Conservation (phyloP, 192 early-diverging fungal species). For the Chytriomyces sp. region DNA sequence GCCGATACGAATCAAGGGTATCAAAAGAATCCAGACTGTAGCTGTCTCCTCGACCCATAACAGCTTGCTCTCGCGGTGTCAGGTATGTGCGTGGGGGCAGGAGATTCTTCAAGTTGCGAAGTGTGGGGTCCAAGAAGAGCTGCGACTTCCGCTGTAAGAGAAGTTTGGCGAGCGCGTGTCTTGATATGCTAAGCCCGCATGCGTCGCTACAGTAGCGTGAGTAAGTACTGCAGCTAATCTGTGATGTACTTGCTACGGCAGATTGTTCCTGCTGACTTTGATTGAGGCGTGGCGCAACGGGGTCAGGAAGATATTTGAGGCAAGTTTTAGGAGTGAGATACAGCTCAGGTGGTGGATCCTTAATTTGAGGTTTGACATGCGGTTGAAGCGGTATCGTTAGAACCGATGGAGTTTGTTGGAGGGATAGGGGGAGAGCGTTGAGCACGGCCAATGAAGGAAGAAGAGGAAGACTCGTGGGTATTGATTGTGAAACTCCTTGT, state of each 20-base stretch:
- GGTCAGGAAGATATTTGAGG: constrained; percentile 28
- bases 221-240: not conserved
- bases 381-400: not conserved
- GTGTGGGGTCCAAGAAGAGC: not conserved
- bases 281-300: not conserved
- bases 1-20: not conserved
- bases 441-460: too few species aligned
- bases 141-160: not conserved
- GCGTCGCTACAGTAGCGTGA: constrained; percentile 14
- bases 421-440: too few species aligned
- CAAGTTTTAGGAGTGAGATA: constrained; percentile 22
- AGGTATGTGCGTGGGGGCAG: not conserved
- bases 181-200: constrained; percentile 7
- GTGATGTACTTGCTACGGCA: not conserved
- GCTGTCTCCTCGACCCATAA: not conserved
- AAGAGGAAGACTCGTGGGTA: too few species aligned
- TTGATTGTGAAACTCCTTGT: too few species aligned
- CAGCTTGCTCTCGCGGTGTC: not conserved
- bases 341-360: too few species aligned
- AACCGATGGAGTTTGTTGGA: not conserved
- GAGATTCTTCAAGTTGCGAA: not conserved
- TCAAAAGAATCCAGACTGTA: constrained; percentile 19
- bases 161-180: not conserved
- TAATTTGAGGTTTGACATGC: too few species aligned
- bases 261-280: not conserved